phyloP scores from a whole-genome alignment of 805 yeast genomes.

The Sugiyamaella valdiviana region DNA sequence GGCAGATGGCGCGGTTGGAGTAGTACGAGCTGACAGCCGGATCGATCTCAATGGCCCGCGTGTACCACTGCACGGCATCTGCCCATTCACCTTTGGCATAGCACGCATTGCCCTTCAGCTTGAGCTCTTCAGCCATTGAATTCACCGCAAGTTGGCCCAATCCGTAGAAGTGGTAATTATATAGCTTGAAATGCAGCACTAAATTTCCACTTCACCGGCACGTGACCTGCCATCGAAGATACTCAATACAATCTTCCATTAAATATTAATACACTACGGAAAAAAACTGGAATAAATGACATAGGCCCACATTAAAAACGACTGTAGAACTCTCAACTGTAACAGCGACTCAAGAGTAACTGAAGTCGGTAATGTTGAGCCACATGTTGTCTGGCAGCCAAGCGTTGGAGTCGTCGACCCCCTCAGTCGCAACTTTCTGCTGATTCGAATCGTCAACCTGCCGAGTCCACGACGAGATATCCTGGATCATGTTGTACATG shows the following conservation, averaged over 20 bases:
- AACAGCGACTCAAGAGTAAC: slow-evolving; percentile 16
- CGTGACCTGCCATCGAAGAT: not conserved
- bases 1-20: slow-evolving; percentile 22
- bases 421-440: not conserved
- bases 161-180: not conserved
- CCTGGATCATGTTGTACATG: slow-evolving; percentile 26
- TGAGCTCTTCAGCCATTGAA: slow-evolving; percentile 9
- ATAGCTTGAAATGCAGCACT: not conserved
- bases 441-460: slow-evolving; percentile 9
- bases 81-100: slow-evolving; percentile 10
- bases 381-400: slow-evolving; percentile 15
- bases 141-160: no score
- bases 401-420: not conserved
- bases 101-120: slow-evolving; percentile 9
- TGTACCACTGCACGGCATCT: slow-evolving; percentile 17
- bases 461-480: slow-evolving; percentile 25
- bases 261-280: not conserved
- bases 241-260: not conserved
- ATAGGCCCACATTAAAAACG: no score
- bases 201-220: no score
- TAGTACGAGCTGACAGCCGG: slow-evolving; percentile 13
- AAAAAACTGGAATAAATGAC: no score
- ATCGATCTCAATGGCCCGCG: slow-evolving; percentile 14
- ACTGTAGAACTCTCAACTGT: no score
- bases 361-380: slow-evolving; percentile 19